phyloP scores from a whole-genome alignment of 306 rosid species.

The Begonia peltatifolia region DNA sequence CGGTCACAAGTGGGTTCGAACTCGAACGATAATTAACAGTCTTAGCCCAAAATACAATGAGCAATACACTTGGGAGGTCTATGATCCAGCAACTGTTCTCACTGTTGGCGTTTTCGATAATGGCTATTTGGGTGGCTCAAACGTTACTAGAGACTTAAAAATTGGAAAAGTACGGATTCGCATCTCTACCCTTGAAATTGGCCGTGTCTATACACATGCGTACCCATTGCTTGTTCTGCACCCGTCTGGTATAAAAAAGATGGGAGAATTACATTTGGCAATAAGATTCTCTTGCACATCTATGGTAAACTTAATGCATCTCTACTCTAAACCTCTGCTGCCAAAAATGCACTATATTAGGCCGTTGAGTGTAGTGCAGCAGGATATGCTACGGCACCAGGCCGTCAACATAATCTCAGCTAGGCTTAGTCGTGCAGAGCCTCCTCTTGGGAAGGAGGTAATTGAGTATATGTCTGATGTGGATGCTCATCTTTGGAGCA shows the following conservation, averaged over 20 bases:
- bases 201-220: conserved; percentile 63
- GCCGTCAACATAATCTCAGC: conserved; percentile 65
- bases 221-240: conserved; percentile 65
- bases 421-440: conserved; percentile 68
- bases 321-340: conserved; percentile 61
- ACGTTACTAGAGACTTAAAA: conserved; percentile 33
- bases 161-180: conserved; percentile 87
- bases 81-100: conserved; percentile 78
- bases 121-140: conserved; percentile 35
- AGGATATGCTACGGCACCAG: conserved; percentile 54
- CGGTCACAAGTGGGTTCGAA: conserved; percentile 88
- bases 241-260: conserved; percentile 75
- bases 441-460: conserved; percentile 71
- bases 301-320: conserved; percentile 28
- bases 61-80: conserved; percentile 95
- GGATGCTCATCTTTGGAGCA: conserved; percentile 83
- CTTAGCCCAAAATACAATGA: conserved; percentile 61
- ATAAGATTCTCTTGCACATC: conserved; percentile 71
- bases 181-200: conserved; percentile 69
- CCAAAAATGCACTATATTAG: conserved; percentile 84
- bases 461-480: conserved; percentile 79
- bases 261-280: conserved; percentile 88
- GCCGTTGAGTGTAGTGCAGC: conserved; percentile 60
- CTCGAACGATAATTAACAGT: conserved; percentile 61
- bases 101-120: conserved; percentile 77